Percentiles rank a stretch among this genome's conserved stretches.
Evolutionary conservation across 2,329 filamentous ascomycete genomes (phyloP).

Genomic region (Geosmithia flava): DNA sequence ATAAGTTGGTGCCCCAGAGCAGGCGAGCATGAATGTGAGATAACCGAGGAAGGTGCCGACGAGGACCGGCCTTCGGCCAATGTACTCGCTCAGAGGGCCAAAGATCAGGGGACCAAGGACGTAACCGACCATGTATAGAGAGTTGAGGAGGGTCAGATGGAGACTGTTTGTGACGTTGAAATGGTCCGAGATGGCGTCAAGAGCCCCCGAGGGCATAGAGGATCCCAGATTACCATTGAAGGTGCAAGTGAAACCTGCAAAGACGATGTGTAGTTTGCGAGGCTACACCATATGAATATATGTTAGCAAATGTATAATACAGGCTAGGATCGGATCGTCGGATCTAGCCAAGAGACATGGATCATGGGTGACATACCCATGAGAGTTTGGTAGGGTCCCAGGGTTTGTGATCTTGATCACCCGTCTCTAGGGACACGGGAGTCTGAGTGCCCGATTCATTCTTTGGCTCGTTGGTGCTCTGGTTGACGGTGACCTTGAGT

Average conservation of each 20-base stretch:
- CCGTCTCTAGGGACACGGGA: not conserved
- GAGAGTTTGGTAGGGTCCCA: constrained; percentile 18
- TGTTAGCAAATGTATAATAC: not conserved
- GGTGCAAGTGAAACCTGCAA: constrained; percentile 21
- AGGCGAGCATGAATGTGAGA: constrained; percentile 17
- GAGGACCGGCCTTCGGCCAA: constrained; percentile 19
- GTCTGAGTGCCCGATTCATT: not conserved
- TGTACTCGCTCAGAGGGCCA: constrained; percentile 20
- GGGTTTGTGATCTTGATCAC: not conserved
- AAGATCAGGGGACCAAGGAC: constrained; percentile 20
- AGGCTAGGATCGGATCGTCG: too few species aligned
- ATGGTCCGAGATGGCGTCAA: constrained; percentile 16
- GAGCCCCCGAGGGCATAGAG: constrained; percentile 21
- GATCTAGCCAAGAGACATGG: not conserved
- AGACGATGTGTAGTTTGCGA: constrained; percentile 18
- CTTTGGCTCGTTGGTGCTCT: not conserved
- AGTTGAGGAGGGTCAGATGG: constrained; percentile 20
- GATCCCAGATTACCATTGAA: constrained; percentile 23
- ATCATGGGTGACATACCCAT: constrained; percentile 7
- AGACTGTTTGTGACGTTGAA: constrained; percentile 13
- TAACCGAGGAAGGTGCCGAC: constrained; percentile 19
- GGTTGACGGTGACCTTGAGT: not conserved
- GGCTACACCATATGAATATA: constrained; percentile 3
- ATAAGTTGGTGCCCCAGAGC: constrained; percentile 28
- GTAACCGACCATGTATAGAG: constrained; percentile 21